phyloP scores from a whole-genome alignment of 2,329 filamentous ascomycete genomes.

The Aspergillus ibericus region DNA sequence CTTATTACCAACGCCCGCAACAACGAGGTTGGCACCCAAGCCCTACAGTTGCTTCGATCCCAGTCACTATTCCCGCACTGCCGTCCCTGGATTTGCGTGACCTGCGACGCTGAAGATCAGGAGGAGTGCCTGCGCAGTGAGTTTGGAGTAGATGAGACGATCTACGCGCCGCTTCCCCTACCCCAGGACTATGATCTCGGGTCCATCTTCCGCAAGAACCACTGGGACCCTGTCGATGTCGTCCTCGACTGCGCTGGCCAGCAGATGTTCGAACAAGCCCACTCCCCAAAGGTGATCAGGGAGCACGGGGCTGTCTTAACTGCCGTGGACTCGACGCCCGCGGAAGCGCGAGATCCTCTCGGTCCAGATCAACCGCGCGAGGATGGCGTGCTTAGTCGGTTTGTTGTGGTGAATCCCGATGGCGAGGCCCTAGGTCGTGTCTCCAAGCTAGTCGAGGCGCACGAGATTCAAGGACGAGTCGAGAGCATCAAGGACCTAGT shows the following conservation, averaged over 20 bases:
- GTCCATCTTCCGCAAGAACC: slow-evolving; percentile 29
- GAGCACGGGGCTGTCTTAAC: slow-evolving; percentile 37
- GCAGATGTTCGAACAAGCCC: slow-evolving; percentile 34
- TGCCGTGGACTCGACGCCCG: slow-evolving; percentile 32
- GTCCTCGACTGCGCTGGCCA: slow-evolving; percentile 43
- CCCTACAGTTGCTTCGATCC: slow-evolving; percentile 39
- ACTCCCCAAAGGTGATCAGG: slow-evolving; percentile 34
- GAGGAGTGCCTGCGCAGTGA: slow-evolving; percentile 28
- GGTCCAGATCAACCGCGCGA: slow-evolving; percentile 13
- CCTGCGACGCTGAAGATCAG: slow-evolving; percentile 29
- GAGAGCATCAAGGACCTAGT: slow-evolving; percentile 36
- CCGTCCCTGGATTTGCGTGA: slow-evolving; percentile 41
- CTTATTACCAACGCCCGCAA: slow-evolving; percentile 40
- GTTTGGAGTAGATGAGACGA: slow-evolving; percentile 35
- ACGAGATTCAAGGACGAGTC: slow-evolving; percentile 35
- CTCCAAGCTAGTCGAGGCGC: slow-evolving; percentile 35
- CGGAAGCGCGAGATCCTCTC: slow-evolving; percentile 15
- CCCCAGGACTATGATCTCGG: slow-evolving; percentile 31
- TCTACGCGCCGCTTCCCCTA: slow-evolving; percentile 30
- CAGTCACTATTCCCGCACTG: slow-evolving; percentile 31
- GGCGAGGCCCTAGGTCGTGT: slow-evolving; percentile 35
- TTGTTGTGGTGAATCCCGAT: slow-evolving; percentile 41
- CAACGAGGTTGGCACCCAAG: slow-evolving; percentile 40
- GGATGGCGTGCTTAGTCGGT: slow-evolving; percentile 31
- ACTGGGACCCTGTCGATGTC: slow-evolving; percentile 41